phyloP scores from a whole-genome alignment of 148 eudicot genomes.

The Heliamphora exappendiculata region DNA sequence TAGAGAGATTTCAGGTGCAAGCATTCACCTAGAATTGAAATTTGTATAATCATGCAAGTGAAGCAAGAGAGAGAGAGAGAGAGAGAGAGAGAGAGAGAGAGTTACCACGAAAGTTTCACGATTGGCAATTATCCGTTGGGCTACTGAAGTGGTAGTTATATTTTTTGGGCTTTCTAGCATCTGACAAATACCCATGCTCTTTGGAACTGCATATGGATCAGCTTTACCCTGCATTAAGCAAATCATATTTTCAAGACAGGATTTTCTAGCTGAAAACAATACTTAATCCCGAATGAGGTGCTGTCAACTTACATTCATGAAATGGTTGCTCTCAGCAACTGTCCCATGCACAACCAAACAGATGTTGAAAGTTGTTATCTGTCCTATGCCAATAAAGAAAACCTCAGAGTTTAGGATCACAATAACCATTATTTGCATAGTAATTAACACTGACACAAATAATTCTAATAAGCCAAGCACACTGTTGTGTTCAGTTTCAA shows the following conservation, averaged over 20 bases:
- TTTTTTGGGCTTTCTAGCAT: constrained; percentile 69
- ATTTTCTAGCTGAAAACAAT: not conserved
- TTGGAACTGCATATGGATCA: constrained; percentile 79
- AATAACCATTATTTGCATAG: not conserved
- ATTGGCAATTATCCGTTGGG: constrained; percentile 70
- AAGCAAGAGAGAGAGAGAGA: not conserved
- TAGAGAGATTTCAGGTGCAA: not conserved
- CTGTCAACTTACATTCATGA: constrained; percentile 43
- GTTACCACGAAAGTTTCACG: constrained; percentile 70
- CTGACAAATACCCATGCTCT: constrained; percentile 72
- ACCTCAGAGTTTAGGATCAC: not conserved
- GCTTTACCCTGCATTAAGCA: constrained; percentile 40
- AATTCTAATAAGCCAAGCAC: not conserved
- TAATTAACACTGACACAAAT: not conserved
- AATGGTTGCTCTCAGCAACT: constrained; percentile 64
- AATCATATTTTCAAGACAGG: constrained; percentile 4
- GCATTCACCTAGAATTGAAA: not conserved
- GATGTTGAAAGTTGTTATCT: constrained; percentile 82
- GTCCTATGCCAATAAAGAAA: constrained; percentile 4
- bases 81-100: not conserved
- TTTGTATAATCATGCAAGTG: not conserved
- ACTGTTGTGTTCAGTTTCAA: not conserved
- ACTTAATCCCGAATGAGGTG: not conserved
- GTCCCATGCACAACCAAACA: constrained; percentile 84
- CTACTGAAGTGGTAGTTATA: constrained; percentile 73